phyloP scores from a whole-genome alignment of 495 filamentous ascomycete genomes.

The Lepidopterella palustris region DNA sequence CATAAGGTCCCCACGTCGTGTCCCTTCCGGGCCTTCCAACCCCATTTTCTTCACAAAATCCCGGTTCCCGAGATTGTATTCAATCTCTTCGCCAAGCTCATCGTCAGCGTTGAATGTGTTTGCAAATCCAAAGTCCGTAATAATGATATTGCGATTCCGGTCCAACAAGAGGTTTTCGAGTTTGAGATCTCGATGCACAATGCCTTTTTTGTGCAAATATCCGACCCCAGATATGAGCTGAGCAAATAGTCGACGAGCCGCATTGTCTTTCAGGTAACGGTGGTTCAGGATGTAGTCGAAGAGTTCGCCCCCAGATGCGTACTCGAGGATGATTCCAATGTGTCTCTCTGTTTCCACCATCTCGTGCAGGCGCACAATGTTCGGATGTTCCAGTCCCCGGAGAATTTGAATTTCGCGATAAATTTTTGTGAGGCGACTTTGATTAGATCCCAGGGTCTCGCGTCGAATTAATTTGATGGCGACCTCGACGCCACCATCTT shows the following conservation, averaged over 20 bases:
- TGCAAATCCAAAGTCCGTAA: slow-evolving; percentile 98
- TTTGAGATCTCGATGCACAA: slow-evolving; percentile 96
- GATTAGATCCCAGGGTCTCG: slow-evolving; percentile 79
- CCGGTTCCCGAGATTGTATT: slow-evolving; percentile 75
- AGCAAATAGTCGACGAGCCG: slow-evolving; percentile 85
- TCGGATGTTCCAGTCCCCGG: slow-evolving; percentile 78
- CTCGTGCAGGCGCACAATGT: slow-evolving; percentile 95
- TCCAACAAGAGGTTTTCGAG: slow-evolving; percentile 94
- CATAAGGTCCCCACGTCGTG: slow-evolving; percentile 67
- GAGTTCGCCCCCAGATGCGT: slow-evolving; percentile 92
- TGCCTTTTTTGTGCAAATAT: slow-evolving; percentile 98
- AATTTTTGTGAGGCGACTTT: slow-evolving; percentile 86
- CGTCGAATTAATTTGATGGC: slow-evolving; percentile 97
- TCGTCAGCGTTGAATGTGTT: slow-evolving; percentile 92
- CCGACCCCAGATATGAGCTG: slow-evolving; percentile 95
- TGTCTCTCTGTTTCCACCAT: slow-evolving; percentile 97
- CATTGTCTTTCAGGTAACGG: slow-evolving; percentile 87
- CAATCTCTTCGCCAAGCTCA: slow-evolving; percentile 83
- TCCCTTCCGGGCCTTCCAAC: slow-evolving; percentile 59
- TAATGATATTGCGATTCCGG: slow-evolving; percentile 96
- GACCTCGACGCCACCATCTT: slow-evolving; percentile 87
- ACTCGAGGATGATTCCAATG: slow-evolving; percentile 97
- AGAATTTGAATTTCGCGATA: slow-evolving; percentile 93
- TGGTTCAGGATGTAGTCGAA: slow-evolving; percentile 98
- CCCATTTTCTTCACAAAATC: slow-evolving; percentile 75